Percentiles rank a stretch among this genome's conserved stretches.
phyloP scores from a whole-genome alignment of 768 basidiomycete species.

The Trametopsis cervina region DNA sequence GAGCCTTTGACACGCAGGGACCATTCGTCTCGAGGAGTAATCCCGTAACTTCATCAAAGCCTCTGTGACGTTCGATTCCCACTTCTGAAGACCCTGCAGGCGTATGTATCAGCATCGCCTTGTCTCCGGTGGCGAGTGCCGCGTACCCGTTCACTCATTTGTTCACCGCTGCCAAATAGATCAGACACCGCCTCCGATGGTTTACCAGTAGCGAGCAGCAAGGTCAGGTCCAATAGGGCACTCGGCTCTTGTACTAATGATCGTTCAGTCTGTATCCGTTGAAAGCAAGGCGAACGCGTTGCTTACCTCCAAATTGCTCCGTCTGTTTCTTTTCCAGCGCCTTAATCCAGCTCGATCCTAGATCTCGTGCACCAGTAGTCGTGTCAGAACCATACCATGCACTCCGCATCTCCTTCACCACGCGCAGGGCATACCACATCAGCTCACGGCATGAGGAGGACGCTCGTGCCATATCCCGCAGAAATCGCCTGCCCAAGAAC shows the following conservation, averaged over 20 bases:
- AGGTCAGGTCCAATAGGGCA: constrained; percentile 65
- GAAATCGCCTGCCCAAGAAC: constrained; percentile 45
- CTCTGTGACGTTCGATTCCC: constrained; percentile 70
- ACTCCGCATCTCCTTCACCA: constrained; percentile 63
- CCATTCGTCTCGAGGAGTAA: constrained; percentile 59
- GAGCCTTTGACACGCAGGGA: constrained; percentile 71
- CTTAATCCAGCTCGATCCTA: constrained; percentile 69
- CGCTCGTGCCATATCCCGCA: constrained; percentile 63
- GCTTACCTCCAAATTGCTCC: constrained; percentile 58
- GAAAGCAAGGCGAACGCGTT: constrained; percentile 8
- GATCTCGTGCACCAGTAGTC: constrained; percentile 58
- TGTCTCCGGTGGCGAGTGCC: background rate
- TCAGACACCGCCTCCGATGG: constrained; percentile 66
- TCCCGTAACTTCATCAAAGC: constrained; percentile 69
- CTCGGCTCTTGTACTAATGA: constrained; percentile 49
- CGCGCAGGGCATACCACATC: constrained; percentile 62
- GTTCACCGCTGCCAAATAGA: constrained; percentile 71
- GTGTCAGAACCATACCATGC: constrained; percentile 70
- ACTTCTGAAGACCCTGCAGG: constrained; percentile 68
- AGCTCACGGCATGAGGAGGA: constrained; percentile 68
- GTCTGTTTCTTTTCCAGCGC: constrained; percentile 57
- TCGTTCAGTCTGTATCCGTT: too few species aligned
- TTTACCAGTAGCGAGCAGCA: constrained; percentile 62
- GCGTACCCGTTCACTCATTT: constrained; percentile 75
- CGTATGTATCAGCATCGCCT: background rate